phyloP scores from a whole-genome alignment of 257 asterid genomes.

The Solanum sejunctum region DNA sequence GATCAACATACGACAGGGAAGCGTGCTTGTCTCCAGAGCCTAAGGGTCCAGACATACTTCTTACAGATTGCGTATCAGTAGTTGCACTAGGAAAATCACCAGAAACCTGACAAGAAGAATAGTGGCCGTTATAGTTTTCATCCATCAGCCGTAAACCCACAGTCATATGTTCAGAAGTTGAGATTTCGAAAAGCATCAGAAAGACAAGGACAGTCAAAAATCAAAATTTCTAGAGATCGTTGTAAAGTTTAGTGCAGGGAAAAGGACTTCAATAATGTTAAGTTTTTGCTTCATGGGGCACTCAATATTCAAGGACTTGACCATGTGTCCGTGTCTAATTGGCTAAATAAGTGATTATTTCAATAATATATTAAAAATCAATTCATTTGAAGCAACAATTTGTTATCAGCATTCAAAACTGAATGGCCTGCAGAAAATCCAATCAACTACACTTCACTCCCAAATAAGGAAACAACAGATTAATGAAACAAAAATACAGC shows the following conservation, averaged over 20 bases:
- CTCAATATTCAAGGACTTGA: neutral
- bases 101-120: conserved; percentile 34
- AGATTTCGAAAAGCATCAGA: neutral
- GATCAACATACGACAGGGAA: conserved; percentile 63
- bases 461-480: neutral
- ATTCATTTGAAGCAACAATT: neutral
- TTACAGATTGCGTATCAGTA: conserved; percentile 68
- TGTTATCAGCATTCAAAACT: neutral
- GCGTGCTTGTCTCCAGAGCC: conserved; percentile 82
- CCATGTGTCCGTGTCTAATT: neutral
- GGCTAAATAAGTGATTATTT: neutral
- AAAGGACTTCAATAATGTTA: neutral
- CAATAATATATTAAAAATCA: neutral
- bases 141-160: neutral
- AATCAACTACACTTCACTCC: neutral
- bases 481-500: neutral
- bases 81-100: conserved; percentile 73
- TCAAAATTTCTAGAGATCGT: neutral
- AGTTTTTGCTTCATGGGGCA: neutral
- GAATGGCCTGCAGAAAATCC: neutral
- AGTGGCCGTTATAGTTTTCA: neutral
- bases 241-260: neutral
- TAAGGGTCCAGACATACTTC: conserved; percentile 95
- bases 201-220: neutral
- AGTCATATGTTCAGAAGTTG: neutral